phyloP scores from a whole-genome alignment of 768 basidiomycete genomes.

The Pleurotus pulmonarius region DNA sequence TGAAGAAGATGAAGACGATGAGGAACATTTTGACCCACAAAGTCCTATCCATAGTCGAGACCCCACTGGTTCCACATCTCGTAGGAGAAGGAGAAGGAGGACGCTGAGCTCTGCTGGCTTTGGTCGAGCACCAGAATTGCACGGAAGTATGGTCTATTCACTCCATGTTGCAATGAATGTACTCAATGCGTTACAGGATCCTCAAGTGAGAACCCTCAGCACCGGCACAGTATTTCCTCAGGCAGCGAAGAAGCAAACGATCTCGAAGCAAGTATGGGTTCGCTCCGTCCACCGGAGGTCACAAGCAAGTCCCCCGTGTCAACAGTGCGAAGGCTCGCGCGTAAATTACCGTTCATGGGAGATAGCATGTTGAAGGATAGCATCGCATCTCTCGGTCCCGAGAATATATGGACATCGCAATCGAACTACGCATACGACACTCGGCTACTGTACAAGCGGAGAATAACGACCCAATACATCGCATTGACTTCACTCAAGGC shows the following conservation, averaged over 20 bases:
- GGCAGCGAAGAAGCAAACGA: slow-evolving; percentile 36
- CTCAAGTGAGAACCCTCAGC: slow-evolving; percentile 7
- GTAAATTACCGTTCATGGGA: slow-evolving; percentile 13
- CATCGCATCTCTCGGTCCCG: slow-evolving; percentile 33
- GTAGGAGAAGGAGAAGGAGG: slow-evolving; percentile 24
- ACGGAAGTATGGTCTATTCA: not conserved
- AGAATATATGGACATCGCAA: slow-evolving; percentile 74
- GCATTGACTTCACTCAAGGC: slow-evolving; percentile 72
- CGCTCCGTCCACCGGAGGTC: slow-evolving; percentile 16
- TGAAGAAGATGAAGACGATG: slow-evolving; percentile 48
- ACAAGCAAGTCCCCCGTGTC: slow-evolving; percentile 8
- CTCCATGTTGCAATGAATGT: not conserved
- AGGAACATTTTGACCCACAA: slow-evolving; percentile 31
- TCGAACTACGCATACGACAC: slow-evolving; percentile 83
- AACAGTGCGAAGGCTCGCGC: not conserved
- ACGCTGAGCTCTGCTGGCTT: slow-evolving; percentile 24
- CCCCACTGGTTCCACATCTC: slow-evolving; percentile 16
- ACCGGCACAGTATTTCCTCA: slow-evolving; percentile 17
- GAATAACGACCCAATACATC: slow-evolving; percentile 81
- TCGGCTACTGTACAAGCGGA: slow-evolving; percentile 82
- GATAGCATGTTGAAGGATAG: slow-evolving; percentile 51
- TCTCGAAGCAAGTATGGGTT: slow-evolving; percentile 34
- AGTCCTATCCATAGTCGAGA: slow-evolving; percentile 25
- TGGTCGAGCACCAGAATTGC: slow-evolving; percentile 1
- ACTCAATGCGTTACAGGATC: not conserved